Evolutionary conservation across 2,329 filamentous ascomycete species (phyloP).

Genomic region (Botryotinia narcissicola): DNA sequence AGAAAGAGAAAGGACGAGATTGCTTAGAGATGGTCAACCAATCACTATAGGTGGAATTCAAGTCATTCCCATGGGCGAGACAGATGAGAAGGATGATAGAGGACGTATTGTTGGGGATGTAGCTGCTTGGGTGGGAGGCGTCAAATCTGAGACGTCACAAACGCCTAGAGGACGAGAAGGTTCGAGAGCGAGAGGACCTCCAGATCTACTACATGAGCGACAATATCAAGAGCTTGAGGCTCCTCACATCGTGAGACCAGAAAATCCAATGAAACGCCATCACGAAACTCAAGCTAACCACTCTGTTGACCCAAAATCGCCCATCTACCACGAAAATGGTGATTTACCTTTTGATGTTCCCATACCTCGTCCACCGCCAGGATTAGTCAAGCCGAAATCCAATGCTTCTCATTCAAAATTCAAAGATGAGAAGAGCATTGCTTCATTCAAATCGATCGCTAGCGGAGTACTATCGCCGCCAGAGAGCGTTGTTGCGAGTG

Average conservation of each 20-base stretch:
- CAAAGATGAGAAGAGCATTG: constrained; percentile 13
- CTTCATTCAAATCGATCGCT: constrained; percentile 16
- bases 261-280: not conserved
- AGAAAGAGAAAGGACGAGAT: constrained; percentile 80
- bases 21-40: constrained; percentile 79
- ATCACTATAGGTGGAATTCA: constrained; percentile 91
- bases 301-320: not conserved
- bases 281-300: not conserved
- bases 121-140: constrained; percentile 16
- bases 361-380: constrained; percentile 2
- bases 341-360: not conserved
- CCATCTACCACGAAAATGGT: not conserved
- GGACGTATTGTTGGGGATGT: not conserved
- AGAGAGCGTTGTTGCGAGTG: constrained; percentile 9
- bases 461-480: constrained; percentile 11
- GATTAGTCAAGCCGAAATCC: constrained; percentile 9
- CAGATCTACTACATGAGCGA: not conserved
- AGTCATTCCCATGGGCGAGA: constrained; percentile 74
- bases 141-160: constrained; percentile 7
- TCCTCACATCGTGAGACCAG: not conserved
- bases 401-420: constrained; percentile 5
- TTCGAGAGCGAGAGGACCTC: constrained; percentile 3
- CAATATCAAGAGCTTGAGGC: constrained; percentile 1
- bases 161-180: constrained; percentile 1
- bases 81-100: constrained; percentile 2